These are phyloP conservation scores for Phytophthora cryptogea DNA, from an alignment of 352 stramenopile genomes.

Conservation along the genomic window DNA sequence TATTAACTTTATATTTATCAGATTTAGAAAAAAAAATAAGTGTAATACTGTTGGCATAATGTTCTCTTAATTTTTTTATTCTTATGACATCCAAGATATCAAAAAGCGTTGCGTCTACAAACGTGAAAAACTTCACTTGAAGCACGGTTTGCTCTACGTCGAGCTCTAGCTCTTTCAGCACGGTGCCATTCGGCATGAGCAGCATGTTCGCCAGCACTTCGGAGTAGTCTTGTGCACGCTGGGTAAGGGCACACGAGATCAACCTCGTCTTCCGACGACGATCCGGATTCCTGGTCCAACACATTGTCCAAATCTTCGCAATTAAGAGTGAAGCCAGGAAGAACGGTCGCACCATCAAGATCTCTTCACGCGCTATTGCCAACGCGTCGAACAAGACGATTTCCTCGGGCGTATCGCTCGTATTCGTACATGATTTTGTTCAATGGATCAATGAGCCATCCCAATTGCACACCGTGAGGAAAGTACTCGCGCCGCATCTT, in stretches of 20 bases:
- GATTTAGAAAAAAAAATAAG: no score
- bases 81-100: no score
- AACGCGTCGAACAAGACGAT: constrained; percentile 10
- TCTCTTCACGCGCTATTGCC: constrained; percentile 30
- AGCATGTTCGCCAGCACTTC: background rate
- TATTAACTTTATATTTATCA: no score
- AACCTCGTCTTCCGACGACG: constrained; percentile 29
- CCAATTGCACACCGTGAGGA: no score
- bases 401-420: constrained; percentile 11
- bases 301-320: constrained; percentile 21
- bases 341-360: constrained; percentile 29
- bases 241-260: background rate
- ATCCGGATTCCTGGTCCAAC: constrained; percentile 28
- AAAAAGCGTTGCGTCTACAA: no score
- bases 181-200: constrained; percentile 11
- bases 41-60: no score
- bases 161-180: constrained; percentile 20
- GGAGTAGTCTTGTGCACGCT: constrained; percentile 6
- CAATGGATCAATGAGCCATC: no score
- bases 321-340: constrained; percentile 26
- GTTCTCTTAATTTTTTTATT: no score
- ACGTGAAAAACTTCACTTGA: no score
- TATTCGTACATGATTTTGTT: no score
- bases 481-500: no score
- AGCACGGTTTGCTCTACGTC: constrained; percentile 20